Evolutionary conservation across 192 early-diverging fungal species (phyloP).

Genomic region (Tieghemiomyces parasiticus): DNA sequence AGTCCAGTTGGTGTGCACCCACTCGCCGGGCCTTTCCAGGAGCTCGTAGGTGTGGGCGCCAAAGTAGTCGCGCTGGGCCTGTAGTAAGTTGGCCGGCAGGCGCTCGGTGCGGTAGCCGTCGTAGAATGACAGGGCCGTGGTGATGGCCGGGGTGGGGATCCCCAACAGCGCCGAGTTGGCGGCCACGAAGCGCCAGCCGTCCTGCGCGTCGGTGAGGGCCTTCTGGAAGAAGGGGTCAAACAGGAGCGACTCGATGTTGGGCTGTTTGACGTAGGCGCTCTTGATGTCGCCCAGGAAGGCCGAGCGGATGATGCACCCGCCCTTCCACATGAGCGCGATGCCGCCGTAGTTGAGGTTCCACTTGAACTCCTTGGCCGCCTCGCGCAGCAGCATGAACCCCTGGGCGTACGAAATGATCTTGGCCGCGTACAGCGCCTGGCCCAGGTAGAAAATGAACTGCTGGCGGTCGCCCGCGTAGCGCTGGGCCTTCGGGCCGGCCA

Average conservation of each 20-base stretch:
- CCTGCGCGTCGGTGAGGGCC: slow-evolving; percentile 68
- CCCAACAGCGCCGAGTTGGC: slow-evolving; percentile 65
- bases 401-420: slow-evolving; percentile 99
- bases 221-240: slow-evolving; percentile 95
- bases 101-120: slow-evolving; percentile 87
- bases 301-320: slow-evolving; percentile 96
- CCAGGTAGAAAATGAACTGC: slow-evolving; percentile 75
- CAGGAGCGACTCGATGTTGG: slow-evolving; percentile 75
- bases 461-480: slow-evolving; percentile 77
- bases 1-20: slow-evolving; percentile 97
- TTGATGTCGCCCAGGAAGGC: slow-evolving; percentile 97
- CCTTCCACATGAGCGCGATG: slow-evolving; percentile 98
- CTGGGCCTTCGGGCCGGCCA: slow-evolving; percentile 50
- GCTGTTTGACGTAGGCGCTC: slow-evolving; percentile 80
- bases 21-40: slow-evolving; percentile 51
- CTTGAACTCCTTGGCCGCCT: slow-evolving; percentile 76
- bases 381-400: slow-evolving; percentile 97
- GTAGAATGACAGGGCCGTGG: slow-evolving; percentile 90
- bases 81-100: slow-evolving; percentile 90
- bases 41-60: slow-evolving; percentile 95
- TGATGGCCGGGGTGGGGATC: slow-evolving; percentile 78
- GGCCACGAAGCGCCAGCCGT: slow-evolving; percentile 79
- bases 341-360: slow-evolving; percentile 97
- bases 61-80: slow-evolving; percentile 98
- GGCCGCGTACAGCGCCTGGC: slow-evolving; percentile 88